Base-by-base conservation (phyloP, 202 grass and related monocot species). In the Musa balbisiana region DNA sequence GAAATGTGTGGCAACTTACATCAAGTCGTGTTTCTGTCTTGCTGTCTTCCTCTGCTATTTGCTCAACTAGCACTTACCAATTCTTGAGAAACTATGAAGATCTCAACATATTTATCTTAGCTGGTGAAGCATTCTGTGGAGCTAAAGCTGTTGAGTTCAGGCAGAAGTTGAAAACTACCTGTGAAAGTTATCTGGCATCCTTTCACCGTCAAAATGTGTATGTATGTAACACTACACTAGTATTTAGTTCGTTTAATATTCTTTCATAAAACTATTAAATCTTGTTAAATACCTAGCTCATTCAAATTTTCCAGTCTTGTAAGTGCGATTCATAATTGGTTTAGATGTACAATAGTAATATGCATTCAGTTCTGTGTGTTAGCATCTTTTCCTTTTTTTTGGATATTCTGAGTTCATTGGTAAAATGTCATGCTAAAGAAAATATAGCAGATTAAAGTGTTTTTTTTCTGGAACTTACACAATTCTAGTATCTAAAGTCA, bases 161-260 rank as follows among this genome's bases (percentile, higher is more conserved):
- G 19, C 90, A 89, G 80, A 99, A 99, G 63, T 81, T 99, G 75
- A 99, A 92, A 79, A 84, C 78, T 78, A 80, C 93, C 71, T 99
- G 91, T 78, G 86, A 94, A 79, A 99, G 84, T 84, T 94, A 99
- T 64, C 1, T 92, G 23, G 75, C 84, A 78, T 79, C 80, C 64
- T 99, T 99, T 78, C 95, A 99, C 85, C 83, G 88, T 60, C 95
- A 99, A 90, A 99, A 99, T 85, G 81, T 99, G 85, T 94, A 94
- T 76, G 95, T 99, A 94, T 75, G 90, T 73, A 55, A 71, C 71
- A 65, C 67, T 79, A 78, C 71, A 78, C 65, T 51, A 6, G 59
- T 52, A 67, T 50, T 79, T 87, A 3, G 2, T 49, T 81, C 73
- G 10, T 55, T 82, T 80, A 49, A 67, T 73, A 26, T 80, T 73